Evolutionary conservation across 768 basidiomycete species (phyloP), one percentile per base, ranked within the genome.

Genomic region (Kwoniella pini): DNA sequence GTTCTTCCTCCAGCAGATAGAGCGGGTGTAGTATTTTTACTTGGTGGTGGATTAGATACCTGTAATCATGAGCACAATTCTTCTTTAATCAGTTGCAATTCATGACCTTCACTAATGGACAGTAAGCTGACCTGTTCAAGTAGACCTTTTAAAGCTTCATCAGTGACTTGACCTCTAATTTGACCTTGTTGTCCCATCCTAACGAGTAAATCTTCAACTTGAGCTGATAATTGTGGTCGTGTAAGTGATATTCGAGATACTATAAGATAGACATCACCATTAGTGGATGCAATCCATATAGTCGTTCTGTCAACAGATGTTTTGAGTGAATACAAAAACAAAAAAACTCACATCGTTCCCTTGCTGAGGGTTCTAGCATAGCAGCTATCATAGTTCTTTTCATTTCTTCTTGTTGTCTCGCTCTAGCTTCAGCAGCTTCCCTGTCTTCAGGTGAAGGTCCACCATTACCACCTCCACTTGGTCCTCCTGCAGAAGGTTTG

Each of bases 191-290:
- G 66, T 9, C 73, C 77, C 71, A 76, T 76, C 22, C 70, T 53
- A 0, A 78, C 69, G 24, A 78, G 46, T 11, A 76, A 56, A 36
- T 71, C 71, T 53, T 78, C 71, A 6, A 78, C 75, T 49, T 70
- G 71, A 12, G 55, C 31, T 4, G 77, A 71, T n/a, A 75, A 57
- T 40, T 72, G 65, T 12, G 77, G 75, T 38, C 77, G 48, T 2
- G 72, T 75, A 11, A 78, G 60, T 4, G 77, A 64, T 68, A 78
- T 78, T 28, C 77, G 63, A 2, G 76, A 77, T 59, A 76, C 77
- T 78, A 33, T 30, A 27, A 48, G 46, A 48, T 30, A 48, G 26
- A 36, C 33, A 36, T 7, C n/a, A n/a, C n/a, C n/a, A n/a, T n/a
- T n/a, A n/a, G n/a, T n/a, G n/a, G n/a, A n/a, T n/a, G n/a, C n/a